These are phyloP conservation scores for Bacterosira constricta DNA, from an alignment of 108 stramenopile species.

Conservation along the genomic window DNA sequence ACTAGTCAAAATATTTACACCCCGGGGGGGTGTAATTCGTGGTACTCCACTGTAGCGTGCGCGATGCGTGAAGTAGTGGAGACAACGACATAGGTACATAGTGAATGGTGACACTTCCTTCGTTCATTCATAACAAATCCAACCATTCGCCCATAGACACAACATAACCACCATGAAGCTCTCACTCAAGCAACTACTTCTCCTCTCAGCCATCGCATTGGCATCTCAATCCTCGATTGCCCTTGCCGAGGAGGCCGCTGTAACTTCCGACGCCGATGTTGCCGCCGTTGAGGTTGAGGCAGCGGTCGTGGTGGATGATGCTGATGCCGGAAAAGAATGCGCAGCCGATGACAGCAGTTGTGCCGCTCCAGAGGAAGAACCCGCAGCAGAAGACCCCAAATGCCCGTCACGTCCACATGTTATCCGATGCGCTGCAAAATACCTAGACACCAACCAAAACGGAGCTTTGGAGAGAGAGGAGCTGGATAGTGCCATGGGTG, in stretches of 20 bases:
- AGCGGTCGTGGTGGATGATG: not conserved
- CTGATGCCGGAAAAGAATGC: constrained; percentile 24
- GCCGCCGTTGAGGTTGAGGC: constrained; percentile 12
- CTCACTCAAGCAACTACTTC: constrained; percentile 8
- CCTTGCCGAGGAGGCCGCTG: constrained; percentile 5
- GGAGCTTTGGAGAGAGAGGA: constrained; percentile 72
- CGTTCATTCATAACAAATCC: no score
- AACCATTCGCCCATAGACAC: no score
- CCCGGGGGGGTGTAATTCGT: no score
- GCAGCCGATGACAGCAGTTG: constrained; percentile 18
- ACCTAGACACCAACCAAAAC: constrained; percentile 80
- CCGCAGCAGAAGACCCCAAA: constrained; percentile 50
- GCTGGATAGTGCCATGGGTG: constrained; percentile 68
- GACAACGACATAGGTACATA: no score
- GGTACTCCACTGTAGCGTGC: no score
- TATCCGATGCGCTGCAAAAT: constrained; percentile 75
- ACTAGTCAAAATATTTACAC: no score
- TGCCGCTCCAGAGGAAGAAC: not conserved
- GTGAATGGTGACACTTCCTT: no score
- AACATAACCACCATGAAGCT: constrained; percentile 27
- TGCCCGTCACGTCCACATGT: constrained; percentile 78
- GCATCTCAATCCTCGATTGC: constrained; percentile 6
- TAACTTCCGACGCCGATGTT: not conserved
- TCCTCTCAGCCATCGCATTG: constrained; percentile 23
- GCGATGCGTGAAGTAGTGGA: no score